Percentiles rank a stretch among this genome's conserved stretches.
These are phyloP conservation scores for Papiliotrema fonsecae DNA, from an alignment of 1,284 basidiomycete genomes.

Conservation along the genomic window DNA sequence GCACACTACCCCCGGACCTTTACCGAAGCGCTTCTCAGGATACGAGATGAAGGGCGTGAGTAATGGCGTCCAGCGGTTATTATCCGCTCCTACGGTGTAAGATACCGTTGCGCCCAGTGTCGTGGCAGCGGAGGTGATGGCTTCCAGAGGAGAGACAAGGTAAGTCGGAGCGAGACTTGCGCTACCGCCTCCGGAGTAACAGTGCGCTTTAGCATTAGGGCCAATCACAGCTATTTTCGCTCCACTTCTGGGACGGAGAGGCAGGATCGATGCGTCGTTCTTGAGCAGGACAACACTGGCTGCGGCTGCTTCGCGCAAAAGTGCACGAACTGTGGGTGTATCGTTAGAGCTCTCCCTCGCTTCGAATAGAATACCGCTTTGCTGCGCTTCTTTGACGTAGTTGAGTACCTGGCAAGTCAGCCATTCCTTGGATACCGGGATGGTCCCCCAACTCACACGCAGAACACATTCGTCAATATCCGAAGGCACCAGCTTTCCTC, in stretches of 20 bases:
- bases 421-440: neutral
- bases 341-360: constrained; percentile 46
- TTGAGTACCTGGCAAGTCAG: constrained; percentile 16
- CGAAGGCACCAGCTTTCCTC: constrained; percentile 61
- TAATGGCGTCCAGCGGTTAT: constrained; percentile 7
- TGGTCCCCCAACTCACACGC: constrained; percentile 50
- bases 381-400: constrained; percentile 21
- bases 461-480: constrained; percentile 64
- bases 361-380: constrained; percentile 26
- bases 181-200: constrained; percentile 69
- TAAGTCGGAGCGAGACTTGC: constrained; percentile 68
- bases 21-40: neutral
- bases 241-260: constrained; percentile 33
- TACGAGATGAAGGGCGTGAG: constrained; percentile 6
- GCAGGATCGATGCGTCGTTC: constrained; percentile 20
- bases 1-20: neutral
- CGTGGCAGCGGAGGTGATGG: constrained; percentile 49
- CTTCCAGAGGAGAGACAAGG: constrained; percentile 66
- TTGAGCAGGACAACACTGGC: constrained; percentile 58
- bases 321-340: constrained; percentile 34
- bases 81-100: constrained; percentile 20
- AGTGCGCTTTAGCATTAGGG: constrained; percentile 63
- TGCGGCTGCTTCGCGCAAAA: constrained; percentile 61
- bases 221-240: constrained; percentile 72
- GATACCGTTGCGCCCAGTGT: constrained; percentile 14